Percentiles rank a stretch among this genome's conserved stretches.
Conservation (phyloP, 306 rosid genomes). For the Lagenaria siceraria region DNA sequence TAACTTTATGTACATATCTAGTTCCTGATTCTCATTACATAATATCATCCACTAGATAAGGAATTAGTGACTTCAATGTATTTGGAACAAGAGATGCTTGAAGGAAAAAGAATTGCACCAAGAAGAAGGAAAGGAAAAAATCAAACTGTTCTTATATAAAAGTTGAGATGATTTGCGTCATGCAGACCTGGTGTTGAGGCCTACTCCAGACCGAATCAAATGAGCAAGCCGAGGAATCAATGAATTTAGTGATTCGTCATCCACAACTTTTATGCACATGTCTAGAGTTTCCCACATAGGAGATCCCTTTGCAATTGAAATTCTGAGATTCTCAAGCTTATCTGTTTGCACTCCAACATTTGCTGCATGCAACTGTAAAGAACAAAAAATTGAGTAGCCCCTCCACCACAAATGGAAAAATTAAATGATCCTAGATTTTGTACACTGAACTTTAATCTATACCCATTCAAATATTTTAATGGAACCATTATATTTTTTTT, state of each 20-base stretch:
- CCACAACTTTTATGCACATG: conserved; percentile 74
- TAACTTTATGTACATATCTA: neutral
- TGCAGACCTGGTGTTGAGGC: conserved; percentile 85
- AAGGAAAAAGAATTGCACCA: neutral
- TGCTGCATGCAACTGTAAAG: conserved; percentile 73
- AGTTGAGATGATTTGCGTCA: neutral
- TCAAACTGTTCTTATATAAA: neutral
- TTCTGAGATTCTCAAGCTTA: conserved; percentile 81
- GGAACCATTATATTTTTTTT: neutral
- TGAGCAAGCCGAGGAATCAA: conserved; percentile 86
- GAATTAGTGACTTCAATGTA: neutral
- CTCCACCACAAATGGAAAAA: neutral
- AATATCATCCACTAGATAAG: neutral
- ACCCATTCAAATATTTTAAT: neutral
- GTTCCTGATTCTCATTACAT: neutral
- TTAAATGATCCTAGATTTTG: neutral
- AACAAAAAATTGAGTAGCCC: conserved; percentile 3
- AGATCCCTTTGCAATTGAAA: conserved; percentile 93
- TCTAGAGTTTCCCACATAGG: conserved; percentile 99
- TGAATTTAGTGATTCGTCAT: conserved; percentile 52
- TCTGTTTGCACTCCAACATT: conserved; percentile 82
- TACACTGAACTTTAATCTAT: neutral
- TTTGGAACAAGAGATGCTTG: neutral
- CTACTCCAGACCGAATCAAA: conserved; percentile 85
- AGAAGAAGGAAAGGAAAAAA: neutral